Evolutionary conservation across 2,329 filamentous ascomycete species (phyloP), one percentile per base, ranked within the genome.

Genomic region (Alternaria consortialis): DNA sequence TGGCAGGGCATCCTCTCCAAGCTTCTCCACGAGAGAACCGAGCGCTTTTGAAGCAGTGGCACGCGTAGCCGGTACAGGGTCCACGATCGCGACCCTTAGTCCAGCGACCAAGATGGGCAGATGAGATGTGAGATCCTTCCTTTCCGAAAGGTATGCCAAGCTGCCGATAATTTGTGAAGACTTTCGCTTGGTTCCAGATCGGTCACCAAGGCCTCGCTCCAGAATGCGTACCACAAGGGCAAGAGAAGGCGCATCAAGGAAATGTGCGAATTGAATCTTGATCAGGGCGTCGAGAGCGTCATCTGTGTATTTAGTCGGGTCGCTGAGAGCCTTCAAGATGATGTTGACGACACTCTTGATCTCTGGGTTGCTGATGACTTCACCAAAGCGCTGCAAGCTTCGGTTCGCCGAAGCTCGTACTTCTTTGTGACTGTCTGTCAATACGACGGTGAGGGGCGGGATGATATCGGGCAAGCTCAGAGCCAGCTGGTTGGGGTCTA

Each of bases 371-470:
- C 87, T 96, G 78, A 99, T 99, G 68, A 99, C 96, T 79, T 99
- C 96, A 67, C 96, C 95, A 77, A 99, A 99, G 58, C 95, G 91
- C 82, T 99, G 97, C 81, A 99, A 85, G 81, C 93, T 97, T 80
- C 94, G 90, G 80, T 99, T 99, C 7, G 95, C 95, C 23, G 93
- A 94, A 44, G 88, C 84, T 62, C 95, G 88, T 32, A 99, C 95
- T 81, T 99, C 95, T 80, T 99, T 99, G 82, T 99, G 95, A 73
- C 92, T 97, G 82, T 99, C 95, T 70, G 97, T 99, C 60, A 99
- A 83, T 4, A 98, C 95, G 46, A 91, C 89, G 1, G 96, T 98
- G 58, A 99, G 85, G 15, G 96, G 94, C 27, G 96, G 95, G 68
- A 99, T 99, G 69, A 99, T 99, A 58, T 97, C 94, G 2, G 95